A percentile compares a stretch with the other conserved stretches of the same genome.
These are phyloP conservation scores for Annulohypoxylon nitens DNA, from an alignment of 495 filamentous ascomycete species.

Conservation along the genomic window DNA sequence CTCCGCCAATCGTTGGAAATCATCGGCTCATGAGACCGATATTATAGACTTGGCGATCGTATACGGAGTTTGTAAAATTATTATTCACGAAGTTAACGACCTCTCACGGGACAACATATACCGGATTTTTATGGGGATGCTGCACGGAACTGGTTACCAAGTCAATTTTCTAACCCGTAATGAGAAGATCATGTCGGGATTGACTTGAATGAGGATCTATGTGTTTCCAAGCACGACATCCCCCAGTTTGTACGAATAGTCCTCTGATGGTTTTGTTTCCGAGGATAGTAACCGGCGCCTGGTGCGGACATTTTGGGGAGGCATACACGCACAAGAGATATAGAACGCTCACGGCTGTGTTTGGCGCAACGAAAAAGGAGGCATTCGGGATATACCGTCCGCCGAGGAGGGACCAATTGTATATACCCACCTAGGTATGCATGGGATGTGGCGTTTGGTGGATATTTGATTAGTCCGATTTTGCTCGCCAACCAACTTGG, in stretches of 20 bases:
- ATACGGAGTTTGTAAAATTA: constrained; percentile 35
- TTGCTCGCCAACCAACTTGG: constrained; percentile 12
- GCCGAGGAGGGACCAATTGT: constrained; percentile 30
- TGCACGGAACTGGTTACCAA: constrained; percentile 11
- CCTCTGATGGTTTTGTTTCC: constrained; percentile 23
- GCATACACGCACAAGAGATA: constrained; percentile 13
- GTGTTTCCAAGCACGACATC: neutral
- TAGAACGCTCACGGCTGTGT: constrained; percentile 35
- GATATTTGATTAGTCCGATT: constrained; percentile 33
- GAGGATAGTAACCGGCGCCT: constrained; percentile 30
- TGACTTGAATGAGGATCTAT: constrained; percentile 2
- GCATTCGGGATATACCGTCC: constrained; percentile 14
- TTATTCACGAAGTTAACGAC: constrained; percentile 43
- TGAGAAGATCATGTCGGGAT: constrained; percentile 1
- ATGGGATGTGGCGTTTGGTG: constrained; percentile 43
- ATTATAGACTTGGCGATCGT: constrained; percentile 6
- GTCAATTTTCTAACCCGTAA: constrained; percentile 5
- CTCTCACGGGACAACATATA: constrained; percentile 31
- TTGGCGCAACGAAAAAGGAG: constrained; percentile 31
- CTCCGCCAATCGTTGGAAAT: constrained; percentile 2
- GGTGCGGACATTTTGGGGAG: constrained; percentile 31
- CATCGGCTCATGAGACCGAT: constrained; percentile 11
- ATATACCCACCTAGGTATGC: constrained; percentile 40
- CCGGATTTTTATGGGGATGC: constrained; percentile 1
- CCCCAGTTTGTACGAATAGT: constrained; percentile 37